phyloP scores from a whole-genome alignment of 2,329 filamentous ascomycete species.

The Aotearoamyces nothofagi region DNA sequence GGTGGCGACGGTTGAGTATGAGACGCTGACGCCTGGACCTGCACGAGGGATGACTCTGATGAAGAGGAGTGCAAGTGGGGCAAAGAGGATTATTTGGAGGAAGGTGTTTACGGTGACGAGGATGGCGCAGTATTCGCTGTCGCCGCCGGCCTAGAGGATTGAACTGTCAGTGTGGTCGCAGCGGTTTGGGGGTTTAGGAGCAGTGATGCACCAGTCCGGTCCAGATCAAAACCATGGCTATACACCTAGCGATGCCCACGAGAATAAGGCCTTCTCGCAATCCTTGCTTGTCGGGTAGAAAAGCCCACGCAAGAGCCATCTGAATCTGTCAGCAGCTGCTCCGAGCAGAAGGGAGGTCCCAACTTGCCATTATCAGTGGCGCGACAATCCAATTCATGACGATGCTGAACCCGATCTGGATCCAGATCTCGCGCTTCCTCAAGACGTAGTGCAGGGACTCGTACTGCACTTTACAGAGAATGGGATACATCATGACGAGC shows the following conservation, averaged over 20 bases:
- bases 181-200: no score
- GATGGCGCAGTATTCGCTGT: constrained; percentile 70
- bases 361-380: constrained; percentile 54
- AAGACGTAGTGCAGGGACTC: constrained; percentile 59
- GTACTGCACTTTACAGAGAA: constrained; percentile 73
- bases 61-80: constrained; percentile 49
- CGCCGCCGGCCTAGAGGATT: no score
- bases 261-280: constrained; percentile 59
- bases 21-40: constrained; percentile 25
- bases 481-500: constrained; percentile 89
- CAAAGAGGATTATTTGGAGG: constrained; percentile 59
- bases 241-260: constrained; percentile 73
- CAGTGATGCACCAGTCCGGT: no score
- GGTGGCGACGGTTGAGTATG: constrained; percentile 56
- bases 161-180: no score
- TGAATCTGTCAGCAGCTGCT: constrained; percentile 3
- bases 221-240: constrained; percentile 55
- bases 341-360: neutral
- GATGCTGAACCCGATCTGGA: constrained; percentile 64
- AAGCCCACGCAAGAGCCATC: constrained; percentile 52
- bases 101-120: constrained; percentile 63
- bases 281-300: constrained; percentile 40
- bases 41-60: constrained; percentile 49
- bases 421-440: constrained; percentile 48
- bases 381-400: constrained; percentile 73